These are phyloP conservation scores for Aspergillus amoenus DNA, from an alignment of 2,329 filamentous ascomycete species.

Conservation along the genomic window DNA sequence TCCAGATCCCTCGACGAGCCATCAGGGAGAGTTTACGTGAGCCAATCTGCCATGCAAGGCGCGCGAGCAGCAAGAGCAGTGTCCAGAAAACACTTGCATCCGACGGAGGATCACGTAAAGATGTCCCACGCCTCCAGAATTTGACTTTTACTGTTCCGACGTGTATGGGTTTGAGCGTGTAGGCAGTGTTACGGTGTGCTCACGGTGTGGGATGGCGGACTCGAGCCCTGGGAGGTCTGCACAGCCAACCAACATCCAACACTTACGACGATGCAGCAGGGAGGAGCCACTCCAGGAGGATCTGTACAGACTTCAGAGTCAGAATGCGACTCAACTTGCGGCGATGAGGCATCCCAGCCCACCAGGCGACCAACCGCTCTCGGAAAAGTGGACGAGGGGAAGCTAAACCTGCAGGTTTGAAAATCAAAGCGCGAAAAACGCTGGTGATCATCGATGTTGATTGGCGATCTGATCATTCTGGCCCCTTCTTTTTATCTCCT, in stretches of 20 bases:
- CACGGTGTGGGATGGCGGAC: constrained; percentile 7
- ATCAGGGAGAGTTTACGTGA: not conserved
- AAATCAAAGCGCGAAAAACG: constrained; percentile 15
- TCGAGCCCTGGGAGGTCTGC: not conserved
- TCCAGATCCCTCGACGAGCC: not conserved
- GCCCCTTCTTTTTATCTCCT: constrained; percentile 11
- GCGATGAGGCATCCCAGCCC: constrained; percentile 7
- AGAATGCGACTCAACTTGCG: constrained; percentile 4
- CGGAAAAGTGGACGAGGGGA: constrained; percentile 3
- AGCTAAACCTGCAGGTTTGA: constrained; percentile 12
- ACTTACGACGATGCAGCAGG: not conserved
- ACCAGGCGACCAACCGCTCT: constrained; percentile 2
- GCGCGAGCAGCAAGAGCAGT: not conserved
- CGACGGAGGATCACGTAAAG: not conserved
- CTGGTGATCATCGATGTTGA: constrained; percentile 13
- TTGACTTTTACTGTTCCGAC: not conserved
- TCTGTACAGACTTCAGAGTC: not conserved
- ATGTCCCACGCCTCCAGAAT: not conserved
- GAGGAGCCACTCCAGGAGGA: constrained; percentile 1
- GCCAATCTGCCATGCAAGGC: not conserved
- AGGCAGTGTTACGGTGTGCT: constrained; percentile 4
- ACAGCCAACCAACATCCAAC: constrained; percentile 5
- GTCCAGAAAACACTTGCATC: not conserved
- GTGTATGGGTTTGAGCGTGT: not conserved
- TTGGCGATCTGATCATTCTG: constrained; percentile 11